Conservation (phyloP, 306 rosid genomes). For the Casuarina cunninghamiana region DNA sequence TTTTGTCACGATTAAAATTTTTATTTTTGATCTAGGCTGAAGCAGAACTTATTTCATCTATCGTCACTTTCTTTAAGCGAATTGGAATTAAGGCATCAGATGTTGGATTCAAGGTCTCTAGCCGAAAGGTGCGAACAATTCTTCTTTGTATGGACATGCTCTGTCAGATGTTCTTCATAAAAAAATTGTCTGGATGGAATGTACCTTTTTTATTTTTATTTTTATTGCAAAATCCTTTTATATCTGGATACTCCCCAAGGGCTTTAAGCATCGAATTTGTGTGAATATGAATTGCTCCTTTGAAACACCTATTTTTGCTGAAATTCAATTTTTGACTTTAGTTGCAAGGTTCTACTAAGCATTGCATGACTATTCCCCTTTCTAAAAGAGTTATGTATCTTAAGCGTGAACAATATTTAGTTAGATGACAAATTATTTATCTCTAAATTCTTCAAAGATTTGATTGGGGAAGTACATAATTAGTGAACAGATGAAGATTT, state of each 20-base stretch:
- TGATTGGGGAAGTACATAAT: neutral
- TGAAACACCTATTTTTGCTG: neutral
- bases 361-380: neutral
- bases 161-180: neutral
- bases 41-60: conserved; percentile 89
- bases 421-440: neutral
- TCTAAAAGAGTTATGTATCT: neutral
- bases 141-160: conserved; percentile 12
- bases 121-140: conserved; percentile 72
- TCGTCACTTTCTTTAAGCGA: conserved; percentile 81
- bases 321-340: neutral
- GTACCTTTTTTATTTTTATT: conserved; percentile 18
- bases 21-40: conserved; percentile 65
- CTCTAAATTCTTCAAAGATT: neutral
- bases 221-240: conserved; percentile 18
- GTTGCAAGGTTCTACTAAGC: neutral
- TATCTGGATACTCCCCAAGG: conserved; percentile 15
- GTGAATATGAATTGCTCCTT: neutral
- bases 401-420: neutral
- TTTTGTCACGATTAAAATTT: conserved; percentile 12
- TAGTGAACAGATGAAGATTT: neutral
- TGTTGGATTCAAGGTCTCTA: conserved; percentile 96
- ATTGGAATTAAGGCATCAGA: conserved; percentile 83
- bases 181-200: conserved; percentile 13
- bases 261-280: conserved; percentile 3